phyloP scores from a whole-genome alignment of 352 stramenopile species.

The Globisporangium yorkense region DNA sequence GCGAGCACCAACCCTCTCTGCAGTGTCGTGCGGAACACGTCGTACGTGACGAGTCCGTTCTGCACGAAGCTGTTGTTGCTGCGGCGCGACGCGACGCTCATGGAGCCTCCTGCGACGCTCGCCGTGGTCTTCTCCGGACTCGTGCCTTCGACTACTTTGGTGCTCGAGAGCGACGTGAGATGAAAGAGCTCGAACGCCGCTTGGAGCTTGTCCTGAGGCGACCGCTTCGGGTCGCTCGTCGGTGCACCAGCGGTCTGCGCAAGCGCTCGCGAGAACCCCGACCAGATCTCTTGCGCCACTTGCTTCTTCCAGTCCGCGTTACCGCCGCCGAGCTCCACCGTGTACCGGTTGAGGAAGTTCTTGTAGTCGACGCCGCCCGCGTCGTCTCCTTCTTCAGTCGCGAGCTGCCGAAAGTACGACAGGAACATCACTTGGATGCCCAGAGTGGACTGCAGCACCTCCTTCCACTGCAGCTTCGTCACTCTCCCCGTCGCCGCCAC shows the following conservation, averaged over 20 bases:
- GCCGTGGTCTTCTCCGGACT: background rate
- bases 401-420: slow-evolving; percentile 65
- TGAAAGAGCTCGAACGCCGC: slow-evolving; percentile 71
- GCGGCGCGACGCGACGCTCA: slow-evolving; percentile 24
- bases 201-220: slow-evolving; percentile 51
- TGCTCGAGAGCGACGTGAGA: slow-evolving; percentile 5
- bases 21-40: slow-evolving; percentile 71
- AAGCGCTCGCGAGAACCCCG: slow-evolving; percentile 58
- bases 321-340: slow-evolving; percentile 46
- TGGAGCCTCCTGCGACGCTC: background rate
- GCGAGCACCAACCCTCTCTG: slow-evolving; percentile 49
- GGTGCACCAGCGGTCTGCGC: slow-evolving; percentile 19
- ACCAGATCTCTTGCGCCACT: slow-evolving; percentile 65
- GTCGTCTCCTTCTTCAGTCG: slow-evolving; percentile 30
- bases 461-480: slow-evolving; percentile 68
- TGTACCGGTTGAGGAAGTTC: slow-evolving; percentile 72
- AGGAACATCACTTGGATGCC: slow-evolving; percentile 61
- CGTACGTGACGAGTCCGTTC: slow-evolving; percentile 61
- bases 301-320: slow-evolving; percentile 66
- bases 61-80: slow-evolving; percentile 45
- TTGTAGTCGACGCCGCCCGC: slow-evolving; percentile 54
- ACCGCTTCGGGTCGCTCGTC: slow-evolving; percentile 39
- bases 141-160: background rate
- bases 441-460: slow-evolving; percentile 46
- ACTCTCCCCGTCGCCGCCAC: slow-evolving; percentile 28